phyloP scores from a whole-genome alignment of 2,329 filamentous ascomycete species.

The Alternaria sp. region DNA sequence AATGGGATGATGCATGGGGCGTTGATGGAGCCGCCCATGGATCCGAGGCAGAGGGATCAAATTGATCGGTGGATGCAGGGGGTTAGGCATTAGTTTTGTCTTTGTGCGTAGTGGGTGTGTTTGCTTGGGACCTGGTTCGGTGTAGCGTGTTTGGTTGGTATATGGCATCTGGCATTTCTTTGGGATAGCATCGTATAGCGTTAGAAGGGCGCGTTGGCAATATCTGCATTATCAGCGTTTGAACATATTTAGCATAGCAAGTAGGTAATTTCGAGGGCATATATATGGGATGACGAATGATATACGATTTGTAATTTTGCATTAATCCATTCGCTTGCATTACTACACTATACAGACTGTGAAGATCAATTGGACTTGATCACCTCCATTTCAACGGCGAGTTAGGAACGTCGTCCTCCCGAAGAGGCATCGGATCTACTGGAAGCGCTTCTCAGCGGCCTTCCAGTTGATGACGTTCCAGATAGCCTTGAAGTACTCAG shows the following conservation, averaged over 20 bases:
- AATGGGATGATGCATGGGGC: slow-evolving; percentile 27
- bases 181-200: neutral
- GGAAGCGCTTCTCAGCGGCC: slow-evolving; percentile 79
- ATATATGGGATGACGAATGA: neutral
- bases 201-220: neutral
- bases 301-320: too few species aligned
- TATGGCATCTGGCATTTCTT: neutral
- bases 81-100: slow-evolving; percentile 32
- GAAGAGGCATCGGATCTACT: slow-evolving; percentile 36
- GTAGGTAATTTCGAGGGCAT: neutral
- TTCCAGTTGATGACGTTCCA: slow-evolving; percentile 98
- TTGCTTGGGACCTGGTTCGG: neutral
- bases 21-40: slow-evolving; percentile 45
- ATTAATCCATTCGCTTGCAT: neutral
- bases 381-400: neutral
- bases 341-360: slow-evolving; percentile 6
- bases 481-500: slow-evolving; percentile 90
- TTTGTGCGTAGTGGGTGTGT: neutral
- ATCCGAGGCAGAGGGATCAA: slow-evolving; percentile 59
- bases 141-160: neutral
- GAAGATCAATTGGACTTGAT: neutral
- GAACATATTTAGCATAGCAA: neutral
- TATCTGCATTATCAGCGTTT: neutral
- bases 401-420: slow-evolving; percentile 7
- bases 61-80: slow-evolving; percentile 66